phyloP scores from a whole-genome alignment of 805 yeast genomes.

The Kodamaea fukazawae region DNA sequence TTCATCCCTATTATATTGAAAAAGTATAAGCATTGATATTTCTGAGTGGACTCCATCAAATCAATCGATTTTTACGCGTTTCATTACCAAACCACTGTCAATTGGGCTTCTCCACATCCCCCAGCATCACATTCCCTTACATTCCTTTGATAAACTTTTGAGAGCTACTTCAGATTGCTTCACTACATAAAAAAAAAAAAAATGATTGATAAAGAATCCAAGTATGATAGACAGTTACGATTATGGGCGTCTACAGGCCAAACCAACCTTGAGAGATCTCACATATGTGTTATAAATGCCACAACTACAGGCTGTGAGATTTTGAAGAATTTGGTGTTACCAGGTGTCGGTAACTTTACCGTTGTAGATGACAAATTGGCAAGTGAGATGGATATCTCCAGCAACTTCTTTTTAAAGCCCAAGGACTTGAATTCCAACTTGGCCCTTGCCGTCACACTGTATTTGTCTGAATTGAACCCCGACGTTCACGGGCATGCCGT shows the following conservation, averaged over 20 bases:
- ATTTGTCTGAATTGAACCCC: conserved; percentile 56
- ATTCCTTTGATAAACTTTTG: not conserved
- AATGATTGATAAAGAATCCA: conserved; percentile 42
- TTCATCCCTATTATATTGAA: too few relatives aligned
- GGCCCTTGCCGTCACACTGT: conserved; percentile 37
- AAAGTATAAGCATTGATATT: too few relatives aligned
- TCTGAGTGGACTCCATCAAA: too few relatives aligned
- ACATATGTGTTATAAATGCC: conserved; percentile 60
- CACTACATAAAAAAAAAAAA: not conserved
- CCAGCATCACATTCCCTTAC: not conserved
- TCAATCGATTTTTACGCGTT: too few relatives aligned
- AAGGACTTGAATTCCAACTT: conserved; percentile 42
- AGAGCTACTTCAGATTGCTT: too few relatives aligned
- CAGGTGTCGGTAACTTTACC: conserved; percentile 65
- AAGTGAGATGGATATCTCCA: conserved; percentile 42
- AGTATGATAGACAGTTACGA: conserved; percentile 84
- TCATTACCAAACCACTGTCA: too few relatives aligned
- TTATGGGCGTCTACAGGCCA: conserved; percentile 87
- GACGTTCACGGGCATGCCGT: conserved; percentile 46
- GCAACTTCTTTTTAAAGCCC: conserved; percentile 59
- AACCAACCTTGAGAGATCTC: conserved; percentile 49
- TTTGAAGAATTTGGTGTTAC: conserved; percentile 73
- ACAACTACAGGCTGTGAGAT: conserved; percentile 62
- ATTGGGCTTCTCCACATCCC: too few relatives aligned
- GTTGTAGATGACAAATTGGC: conserved; percentile 51